A percentile compares a stretch with the other conserved stretches of the same genome.
These are phyloP conservation scores for Aureobasidium sp. DNA, from an alignment of 2,329 filamentous ascomycete genomes.

Conservation along the genomic window DNA sequence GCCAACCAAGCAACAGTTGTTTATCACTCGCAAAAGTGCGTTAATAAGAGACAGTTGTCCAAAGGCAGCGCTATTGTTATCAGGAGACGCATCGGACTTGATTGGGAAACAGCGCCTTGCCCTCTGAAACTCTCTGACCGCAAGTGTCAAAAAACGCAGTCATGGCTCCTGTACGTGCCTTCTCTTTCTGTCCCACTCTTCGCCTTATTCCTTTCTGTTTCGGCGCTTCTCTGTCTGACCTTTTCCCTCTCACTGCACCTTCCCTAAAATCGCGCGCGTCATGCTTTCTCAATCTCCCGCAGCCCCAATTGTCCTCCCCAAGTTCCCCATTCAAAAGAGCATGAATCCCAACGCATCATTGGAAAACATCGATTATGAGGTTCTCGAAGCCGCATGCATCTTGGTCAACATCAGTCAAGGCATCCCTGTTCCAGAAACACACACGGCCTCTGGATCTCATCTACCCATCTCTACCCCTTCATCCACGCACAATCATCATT, in stretches of 20 bases:
- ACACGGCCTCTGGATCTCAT: neutral
- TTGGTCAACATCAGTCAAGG: slow-evolving; percentile 2
- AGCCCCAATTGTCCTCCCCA: neutral
- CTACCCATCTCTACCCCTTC: neutral
- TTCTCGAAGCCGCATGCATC: slow-evolving; percentile 10
- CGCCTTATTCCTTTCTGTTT: slow-evolving; percentile 1
- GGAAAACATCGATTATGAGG: neutral
- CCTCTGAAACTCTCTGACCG: neutral
- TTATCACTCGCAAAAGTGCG: neutral
- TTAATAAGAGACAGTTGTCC: slow-evolving; percentile 2
- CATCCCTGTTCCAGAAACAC: neutral
- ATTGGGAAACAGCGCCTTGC: neutral
- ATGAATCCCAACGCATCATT: neutral
- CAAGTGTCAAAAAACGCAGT: neutral
- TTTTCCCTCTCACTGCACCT: neutral
- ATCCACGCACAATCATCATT: neutral
- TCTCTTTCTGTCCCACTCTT: slow-evolving; percentile 10
- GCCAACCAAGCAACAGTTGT: slow-evolving; percentile 3
- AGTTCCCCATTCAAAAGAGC: neutral
- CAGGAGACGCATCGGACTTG: neutral
- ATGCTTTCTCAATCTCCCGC: neutral
- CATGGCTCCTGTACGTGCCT: slow-evolving; percentile 17
- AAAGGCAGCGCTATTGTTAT: neutral
- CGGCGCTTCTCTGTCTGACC: slow-evolving; percentile 4
- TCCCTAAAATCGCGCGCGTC: neutral